Conservation (phyloP, 495 filamentous ascomycete species). For the Neurospora sp. region DNA sequence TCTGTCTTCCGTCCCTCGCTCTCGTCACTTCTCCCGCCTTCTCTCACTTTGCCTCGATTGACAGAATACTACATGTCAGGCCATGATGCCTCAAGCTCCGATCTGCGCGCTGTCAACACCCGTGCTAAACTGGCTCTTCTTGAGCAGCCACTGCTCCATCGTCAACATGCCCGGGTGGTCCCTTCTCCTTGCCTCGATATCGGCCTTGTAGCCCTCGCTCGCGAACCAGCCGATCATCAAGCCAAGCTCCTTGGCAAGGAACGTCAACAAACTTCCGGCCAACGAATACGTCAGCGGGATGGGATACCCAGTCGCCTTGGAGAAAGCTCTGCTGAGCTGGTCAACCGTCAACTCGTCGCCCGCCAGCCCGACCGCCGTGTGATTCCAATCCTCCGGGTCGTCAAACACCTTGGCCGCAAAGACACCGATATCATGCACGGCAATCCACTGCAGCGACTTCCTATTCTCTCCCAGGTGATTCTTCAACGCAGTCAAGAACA, state of each 20-base stretch:
- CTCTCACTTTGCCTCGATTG: too few species aligned
- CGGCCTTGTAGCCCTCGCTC: constrained; percentile 31
- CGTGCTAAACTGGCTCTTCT: constrained; percentile 28
- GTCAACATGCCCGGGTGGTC: constrained; percentile 29
- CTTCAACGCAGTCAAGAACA: constrained; percentile 45
- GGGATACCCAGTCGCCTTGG: constrained; percentile 25
- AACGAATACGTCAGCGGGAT: constrained; percentile 28
- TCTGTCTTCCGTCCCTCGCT: too few species aligned
- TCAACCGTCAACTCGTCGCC: constrained; percentile 37
- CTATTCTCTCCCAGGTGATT: constrained; percentile 26
- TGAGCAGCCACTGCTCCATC: constrained; percentile 30
- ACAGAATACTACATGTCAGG: too few species aligned
- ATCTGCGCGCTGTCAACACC: neutral
- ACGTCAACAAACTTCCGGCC: constrained; percentile 29
- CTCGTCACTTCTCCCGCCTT: too few species aligned
- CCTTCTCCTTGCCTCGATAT: constrained; percentile 27
- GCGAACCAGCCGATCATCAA: constrained; percentile 39
- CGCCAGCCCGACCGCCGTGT: constrained; percentile 31
- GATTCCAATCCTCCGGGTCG: constrained; percentile 24
- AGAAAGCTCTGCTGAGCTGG: constrained; percentile 27
- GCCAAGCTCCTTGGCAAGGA: constrained; percentile 28
- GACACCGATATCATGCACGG: constrained; percentile 50
- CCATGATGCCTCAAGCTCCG: neutral
- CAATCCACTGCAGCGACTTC: constrained; percentile 46
- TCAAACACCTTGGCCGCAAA: constrained; percentile 52